Evolutionary conservation across 2,329 filamentous ascomycete species (phyloP).

Genomic region (Cladorrhinum sp.): DNA sequence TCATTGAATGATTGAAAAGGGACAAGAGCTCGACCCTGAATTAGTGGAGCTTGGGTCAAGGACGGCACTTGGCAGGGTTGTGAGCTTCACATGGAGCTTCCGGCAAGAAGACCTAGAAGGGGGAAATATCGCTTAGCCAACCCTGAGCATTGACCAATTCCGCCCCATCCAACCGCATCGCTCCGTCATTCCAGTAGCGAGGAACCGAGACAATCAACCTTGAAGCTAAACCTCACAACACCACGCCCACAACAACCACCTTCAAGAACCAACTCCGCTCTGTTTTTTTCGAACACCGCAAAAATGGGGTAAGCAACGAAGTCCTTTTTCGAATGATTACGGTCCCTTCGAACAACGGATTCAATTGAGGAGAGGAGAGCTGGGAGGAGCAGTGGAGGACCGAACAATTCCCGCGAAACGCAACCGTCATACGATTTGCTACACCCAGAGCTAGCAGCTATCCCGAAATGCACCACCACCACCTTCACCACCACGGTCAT

Average conservation of each 20-base stretch:
- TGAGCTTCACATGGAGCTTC: neutral
- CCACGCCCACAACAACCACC: neutral
- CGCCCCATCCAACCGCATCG: neutral
- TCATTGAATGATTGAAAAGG: neutral
- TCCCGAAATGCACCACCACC: neutral
- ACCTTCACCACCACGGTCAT: neutral
- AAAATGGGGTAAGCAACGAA: conserved; percentile 6
- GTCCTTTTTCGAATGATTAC: neutral
- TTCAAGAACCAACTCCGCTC: neutral
- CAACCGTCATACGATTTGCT: conserved; percentile 5
- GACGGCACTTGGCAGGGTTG: conserved; percentile 1
- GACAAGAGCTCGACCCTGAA: neutral
- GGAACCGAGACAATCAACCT: neutral
- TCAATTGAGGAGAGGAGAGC: neutral
- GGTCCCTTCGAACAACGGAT: neutral
- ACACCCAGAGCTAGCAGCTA: neutral
- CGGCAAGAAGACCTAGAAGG: neutral
- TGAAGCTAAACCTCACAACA: neutral
- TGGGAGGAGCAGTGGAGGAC: neutral
- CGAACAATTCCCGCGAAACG: neutral
- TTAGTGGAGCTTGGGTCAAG: conserved; percentile 1
- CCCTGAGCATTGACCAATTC: conserved; percentile 8
- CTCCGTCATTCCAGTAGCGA: conserved; percentile 5
- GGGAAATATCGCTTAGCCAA: neutral
- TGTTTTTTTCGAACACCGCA: neutral